Base-by-base conservation (phyloP, 257 asterid species). In the Sherardia arvensis region DNA sequence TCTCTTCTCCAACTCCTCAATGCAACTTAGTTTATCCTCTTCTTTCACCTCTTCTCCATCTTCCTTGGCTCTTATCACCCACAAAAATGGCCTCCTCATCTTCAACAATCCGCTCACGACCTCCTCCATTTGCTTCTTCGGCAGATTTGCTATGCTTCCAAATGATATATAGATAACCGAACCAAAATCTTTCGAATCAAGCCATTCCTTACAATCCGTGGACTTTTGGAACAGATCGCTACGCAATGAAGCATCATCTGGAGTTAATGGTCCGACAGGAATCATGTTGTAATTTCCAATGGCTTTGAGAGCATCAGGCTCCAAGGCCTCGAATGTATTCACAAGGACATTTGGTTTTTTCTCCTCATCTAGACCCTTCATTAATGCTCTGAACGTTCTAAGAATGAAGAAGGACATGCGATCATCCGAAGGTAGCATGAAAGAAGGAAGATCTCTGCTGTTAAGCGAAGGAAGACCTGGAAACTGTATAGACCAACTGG, bases 181-280 rank as follows among this genome's bases (percentile, higher is more conserved):
- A 21, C 66, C 54, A 0, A 20, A 20, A 5, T 66, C 58, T 25
- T 73, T 64, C 17, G 82, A 74, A 47, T 70, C 36, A 51, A 77
- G 18, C 79, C 82, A 77, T 4, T 67, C 43, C n/a, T 53, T 25
- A 26, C 57, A 77, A 18, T 58, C 74, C 18, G 32, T 32, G 0
- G 74, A 33, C 12, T 70, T 65, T 3, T 66, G 61, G 51, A 66
- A 64, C 30, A 74, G 63, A 53, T 77, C 69, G 15, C 58, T 59
- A 2, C 69, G 53, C 22, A 63, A 62, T 1, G 75, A 47, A 25
- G 62, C 38, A 14, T 68, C 76, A 8, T 18, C 2, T 7, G 79
- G 78, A 66, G 69, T 55, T 48, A 78, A 69, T 7, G 86, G 86
- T 40, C 86, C 86, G n/a, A 78, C 21, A 1, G 65, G 72, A 11